A percentile compares a stretch with the other conserved stretches of the same genome.
Conservation (phyloP, 306 rosid genomes). For the Fagus crenata region DNA sequence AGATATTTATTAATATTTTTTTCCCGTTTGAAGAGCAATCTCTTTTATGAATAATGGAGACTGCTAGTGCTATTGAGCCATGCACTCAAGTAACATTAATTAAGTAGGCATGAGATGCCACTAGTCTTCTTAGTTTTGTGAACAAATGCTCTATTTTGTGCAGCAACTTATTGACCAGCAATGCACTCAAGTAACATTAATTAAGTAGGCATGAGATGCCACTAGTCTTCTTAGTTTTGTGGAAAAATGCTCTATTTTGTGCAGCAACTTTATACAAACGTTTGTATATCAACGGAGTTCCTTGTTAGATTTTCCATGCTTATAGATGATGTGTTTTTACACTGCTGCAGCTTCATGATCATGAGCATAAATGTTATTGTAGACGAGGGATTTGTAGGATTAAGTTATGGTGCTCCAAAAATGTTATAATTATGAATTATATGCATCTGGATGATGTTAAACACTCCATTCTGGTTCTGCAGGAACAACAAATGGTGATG, state of each 20-base stretch:
- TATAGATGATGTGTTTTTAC: background rate
- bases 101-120: background rate
- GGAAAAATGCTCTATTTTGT: background rate
- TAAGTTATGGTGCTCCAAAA: background rate
- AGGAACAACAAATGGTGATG: conserved; percentile 83
- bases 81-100: background rate
- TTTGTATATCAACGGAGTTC: background rate
- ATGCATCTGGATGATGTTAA: background rate
- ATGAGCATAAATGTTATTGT: background rate
- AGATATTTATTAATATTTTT: background rate
- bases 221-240: background rate
- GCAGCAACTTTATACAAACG: background rate
- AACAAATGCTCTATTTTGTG: background rate
- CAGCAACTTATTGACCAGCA: background rate
- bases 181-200: background rate
- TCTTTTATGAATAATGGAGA: background rate
- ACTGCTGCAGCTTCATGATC: background rate
- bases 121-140: background rate
- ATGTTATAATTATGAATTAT: background rate
- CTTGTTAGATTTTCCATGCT: background rate
- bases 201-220: background rate
- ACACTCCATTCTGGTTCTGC: conserved; percentile 11
- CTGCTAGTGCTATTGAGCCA: background rate
- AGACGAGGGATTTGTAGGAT: background rate
- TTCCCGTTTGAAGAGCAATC: background rate